Base-by-base conservation (phyloP, 306 rosid species). In the Ammopiptanthus mongolicus region DNA sequence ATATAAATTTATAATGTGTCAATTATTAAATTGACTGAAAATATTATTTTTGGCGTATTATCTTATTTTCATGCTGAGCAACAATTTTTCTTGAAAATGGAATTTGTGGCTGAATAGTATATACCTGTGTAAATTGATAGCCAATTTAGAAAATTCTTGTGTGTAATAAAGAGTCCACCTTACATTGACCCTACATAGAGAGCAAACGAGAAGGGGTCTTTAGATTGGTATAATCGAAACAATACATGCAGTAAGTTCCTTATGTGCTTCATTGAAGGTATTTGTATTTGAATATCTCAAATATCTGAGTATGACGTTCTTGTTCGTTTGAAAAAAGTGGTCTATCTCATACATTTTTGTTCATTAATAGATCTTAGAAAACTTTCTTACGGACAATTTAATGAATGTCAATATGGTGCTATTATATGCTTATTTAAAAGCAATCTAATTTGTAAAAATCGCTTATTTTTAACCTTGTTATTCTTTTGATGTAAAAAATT, bases 1-100 rank as follows among this genome's bases (percentile, higher is more conserved):
- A 47, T 60, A 74, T 77, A 59, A 3, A 53, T 80, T 62, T 51
- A 50, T 71, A 62, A 58, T 76, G 51, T 51, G 34, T 57, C 33
- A 58, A 14, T 74, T 56, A 13, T 82, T 65, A 9, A 21, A 1
- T 65, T 44, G 33, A 44, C 52, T 19, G 5, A 61, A 17, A 18
- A 22, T 39, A 46, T 65, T 48, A 17, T 2, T 46, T 65, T 73
- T 64, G 47, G 56, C 9, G 74, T 57, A 15, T 48, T 47, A 48
- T 64, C 41, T 5, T 67, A 29, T 59, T 81, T 60, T 21, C 48
- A 67, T 56, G 41, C 51, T 34, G 34, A 56, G 19, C 69, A 36
- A 9, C 46, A 69, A 12, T 1, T 55, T 59, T 76, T 55, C 65
- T 39, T 63, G 51, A 50, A 55, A 17, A 62, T 63, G 28, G 58